Percentiles rank a stretch among this genome's conserved stretches.
Evolutionary conservation across 805 yeast genomes (phyloP).

Genomic region (Debaryomyces maramus): DNA sequence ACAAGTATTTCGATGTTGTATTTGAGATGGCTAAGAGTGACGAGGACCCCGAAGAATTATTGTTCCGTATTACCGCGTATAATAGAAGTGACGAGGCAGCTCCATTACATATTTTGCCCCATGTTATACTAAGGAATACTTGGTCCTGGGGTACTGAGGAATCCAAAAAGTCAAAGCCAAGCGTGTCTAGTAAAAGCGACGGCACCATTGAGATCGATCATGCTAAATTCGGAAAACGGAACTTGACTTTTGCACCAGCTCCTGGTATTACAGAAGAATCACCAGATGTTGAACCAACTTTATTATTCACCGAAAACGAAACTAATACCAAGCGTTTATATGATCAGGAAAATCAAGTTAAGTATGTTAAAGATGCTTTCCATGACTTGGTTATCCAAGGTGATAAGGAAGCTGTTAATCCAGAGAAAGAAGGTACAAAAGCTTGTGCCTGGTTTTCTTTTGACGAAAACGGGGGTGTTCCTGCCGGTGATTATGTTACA

Average conservation of each 20-base stretch:
- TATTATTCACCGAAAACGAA: conserved; percentile 87
- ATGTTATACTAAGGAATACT: conserved; percentile 78
- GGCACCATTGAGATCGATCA: conserved; percentile 61
- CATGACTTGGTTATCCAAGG: conserved; percentile 76
- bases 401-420: conserved; percentile 63
- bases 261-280: conserved; percentile 64
- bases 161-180: conserved; percentile 48
- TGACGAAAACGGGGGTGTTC: conserved; percentile 74
- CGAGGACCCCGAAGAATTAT: conserved; percentile 74
- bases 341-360: conserved; percentile 53
- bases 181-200: conserved; percentile 38
- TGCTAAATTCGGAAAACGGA: conserved; percentile 66
- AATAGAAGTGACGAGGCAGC: conserved; percentile 82
- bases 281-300: conserved; percentile 70
- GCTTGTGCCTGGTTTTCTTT: conserved; percentile 82
- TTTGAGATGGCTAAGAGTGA: conserved; percentile 89
- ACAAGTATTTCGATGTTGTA: conserved; percentile 81
- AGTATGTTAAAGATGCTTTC: conserved; percentile 84
- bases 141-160: conserved; percentile 87
- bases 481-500: conserved; percentile 84
- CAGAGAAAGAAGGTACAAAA: conserved; percentile 73
- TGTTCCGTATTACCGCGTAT: conserved; percentile 83
- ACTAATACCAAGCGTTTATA: conserved; percentile 73
- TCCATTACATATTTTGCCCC: conserved; percentile 87
- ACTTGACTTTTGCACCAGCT: conserved; percentile 74